Evolutionary conservation across 2,329 filamentous ascomycete species (phyloP).

Genomic region (Sodiomyces alkalinus): DNA sequence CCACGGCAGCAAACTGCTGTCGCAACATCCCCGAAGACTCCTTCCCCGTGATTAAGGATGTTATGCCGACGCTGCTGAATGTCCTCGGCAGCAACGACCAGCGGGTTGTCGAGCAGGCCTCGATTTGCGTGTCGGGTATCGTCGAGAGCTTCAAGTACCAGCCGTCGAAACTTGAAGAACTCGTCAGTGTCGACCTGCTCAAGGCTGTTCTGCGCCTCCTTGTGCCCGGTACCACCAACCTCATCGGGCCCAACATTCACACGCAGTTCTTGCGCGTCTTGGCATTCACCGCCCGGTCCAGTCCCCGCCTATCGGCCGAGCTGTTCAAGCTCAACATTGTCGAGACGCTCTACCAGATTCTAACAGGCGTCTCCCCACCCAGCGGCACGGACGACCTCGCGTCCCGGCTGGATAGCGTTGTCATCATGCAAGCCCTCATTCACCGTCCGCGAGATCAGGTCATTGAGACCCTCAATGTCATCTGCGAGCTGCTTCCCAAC

Average conservation of each 20-base stretch:
- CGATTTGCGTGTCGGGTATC: slow-evolving; percentile 85
- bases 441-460: slow-evolving; percentile 92
- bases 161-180: slow-evolving; percentile 74
- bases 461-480: slow-evolving; percentile 91
- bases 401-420: slow-evolving; percentile 82
- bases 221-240: slow-evolving; percentile 84
- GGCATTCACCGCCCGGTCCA: slow-evolving; percentile 78
- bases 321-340: slow-evolving; percentile 94
- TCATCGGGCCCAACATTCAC: slow-evolving; percentile 87
- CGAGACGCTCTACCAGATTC: slow-evolving; percentile 91
- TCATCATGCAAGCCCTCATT: slow-evolving; percentile 97
- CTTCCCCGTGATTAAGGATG: slow-evolving; percentile 79
- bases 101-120: slow-evolving; percentile 91
- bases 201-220: slow-evolving; percentile 74
- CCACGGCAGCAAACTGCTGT: slow-evolving; percentile 95
- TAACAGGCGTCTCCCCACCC: slow-evolving; percentile 89
- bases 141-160: slow-evolving; percentile 94
- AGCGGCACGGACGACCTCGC: slow-evolving; percentile 61
- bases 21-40: slow-evolving; percentile 91
- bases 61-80: slow-evolving; percentile 89
- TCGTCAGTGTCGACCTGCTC: slow-evolving; percentile 78
- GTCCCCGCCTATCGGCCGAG: slow-evolving; percentile 73
- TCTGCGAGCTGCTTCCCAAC: slow-evolving; percentile 81
- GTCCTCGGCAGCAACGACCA: slow-evolving; percentile 88
- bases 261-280: slow-evolving; percentile 90